Evolutionary conservation across 1,284 basidiomycete species (phyloP).

Genomic region (Paramarasmius palmivorus): DNA sequence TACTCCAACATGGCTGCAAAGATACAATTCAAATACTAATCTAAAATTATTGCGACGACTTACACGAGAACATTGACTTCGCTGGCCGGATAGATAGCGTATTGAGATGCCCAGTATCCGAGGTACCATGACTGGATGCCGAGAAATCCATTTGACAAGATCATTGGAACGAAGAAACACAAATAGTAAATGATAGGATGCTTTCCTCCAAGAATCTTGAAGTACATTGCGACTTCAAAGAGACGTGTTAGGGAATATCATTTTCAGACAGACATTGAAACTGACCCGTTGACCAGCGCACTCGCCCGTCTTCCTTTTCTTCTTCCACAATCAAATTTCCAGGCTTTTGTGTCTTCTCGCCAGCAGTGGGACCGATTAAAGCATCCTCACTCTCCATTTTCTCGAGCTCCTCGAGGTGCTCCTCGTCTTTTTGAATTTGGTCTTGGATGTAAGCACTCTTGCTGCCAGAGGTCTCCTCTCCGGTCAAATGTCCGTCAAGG

Average conservation of each 20-base stretch:
- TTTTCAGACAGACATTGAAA: slow-evolving; percentile 11
- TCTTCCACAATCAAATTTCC: too few relatives aligned
- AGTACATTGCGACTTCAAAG: slow-evolving; percentile 14
- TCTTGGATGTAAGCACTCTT: slow-evolving; percentile 34
- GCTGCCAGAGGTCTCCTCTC: slow-evolving; percentile 39
- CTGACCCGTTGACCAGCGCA: neutral
- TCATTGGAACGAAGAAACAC: too few relatives aligned
- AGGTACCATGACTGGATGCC: too few relatives aligned
- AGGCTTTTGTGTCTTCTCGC: too few relatives aligned
- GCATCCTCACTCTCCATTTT: too few relatives aligned
- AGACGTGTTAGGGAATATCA: too few relatives aligned
- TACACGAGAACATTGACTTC: slow-evolving; percentile 31
- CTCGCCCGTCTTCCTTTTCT: too few relatives aligned
- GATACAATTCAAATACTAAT: neutral
- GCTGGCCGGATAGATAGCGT: slow-evolving; percentile 29
- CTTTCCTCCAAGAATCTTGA: too few relatives aligned
- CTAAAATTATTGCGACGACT: slow-evolving; percentile 9
- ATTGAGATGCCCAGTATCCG: slow-evolving; percentile 25
- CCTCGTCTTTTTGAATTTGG: slow-evolving; percentile 30
- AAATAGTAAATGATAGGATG: too few relatives aligned
- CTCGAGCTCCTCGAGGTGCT: too few relatives aligned
- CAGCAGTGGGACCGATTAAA: too few relatives aligned
- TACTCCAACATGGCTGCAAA: slow-evolving; percentile 36
- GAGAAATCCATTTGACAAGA: too few relatives aligned
- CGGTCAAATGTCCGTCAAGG: slow-evolving; percentile 39